Base-by-base conservation (phyloP, 164 flowering plant genomes). In the Vitis labrusca region DNA sequence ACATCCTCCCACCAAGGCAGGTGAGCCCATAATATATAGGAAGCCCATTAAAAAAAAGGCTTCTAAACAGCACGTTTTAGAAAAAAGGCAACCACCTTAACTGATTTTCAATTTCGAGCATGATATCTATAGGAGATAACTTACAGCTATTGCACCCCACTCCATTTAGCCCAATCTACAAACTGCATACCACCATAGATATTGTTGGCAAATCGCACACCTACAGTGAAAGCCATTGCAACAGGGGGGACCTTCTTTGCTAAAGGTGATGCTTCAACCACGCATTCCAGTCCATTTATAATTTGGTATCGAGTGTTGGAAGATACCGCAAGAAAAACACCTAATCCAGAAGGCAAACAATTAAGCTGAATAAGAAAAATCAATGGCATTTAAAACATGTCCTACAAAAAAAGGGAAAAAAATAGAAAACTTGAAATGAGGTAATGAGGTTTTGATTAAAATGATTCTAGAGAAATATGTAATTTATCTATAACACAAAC, bases 161-260 rank as follows among this genome's bases (percentile, higher is more conserved):
- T 90, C 93, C 74, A 87, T 75, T 79, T 89, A 54, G 99, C 99
- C 99, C 97, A 95, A 61, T 95, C 98, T 13, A 95, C 91, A 71
- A 95, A 95, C 83, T 91, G 97, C 98, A 95, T 90, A 10, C 97
- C 99, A 49, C 94, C 98, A 67, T 91, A 95, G 7, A 88, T 71
- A 61, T 95, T 95, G 83, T 93, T 95, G 67, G 93, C 97, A 64
- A 91, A 90, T 53, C 98, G 84, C 61, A 91, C 93, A 17, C 99
- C 99, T 17, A 93, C 89, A 1, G 99, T 91, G 80, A 93, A 93
- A 63, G 97, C 97, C 96, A 91, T 65, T 32, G 98, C 92, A 60
- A 88, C 88, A 1, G 91, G 90, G 14, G 97, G 99, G 23, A 87
- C 55, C 63, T 76, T 77, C 85, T 85, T 91, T 56, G 90, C 98